Base-by-base conservation (phyloP, 73 alveolate genomes). In the Paramecium biaurelia region DNA sequence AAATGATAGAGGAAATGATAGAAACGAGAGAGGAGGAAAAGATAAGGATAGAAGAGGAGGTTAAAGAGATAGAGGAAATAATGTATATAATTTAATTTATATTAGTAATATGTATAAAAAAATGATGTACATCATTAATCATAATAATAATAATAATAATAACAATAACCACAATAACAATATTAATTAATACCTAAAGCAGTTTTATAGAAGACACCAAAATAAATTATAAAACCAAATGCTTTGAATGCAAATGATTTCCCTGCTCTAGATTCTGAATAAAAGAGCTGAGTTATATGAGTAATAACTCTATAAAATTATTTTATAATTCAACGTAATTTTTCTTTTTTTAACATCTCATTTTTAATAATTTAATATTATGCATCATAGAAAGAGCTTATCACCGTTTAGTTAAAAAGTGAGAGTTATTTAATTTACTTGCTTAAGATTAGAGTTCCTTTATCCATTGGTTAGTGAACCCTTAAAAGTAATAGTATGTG, bases 1-100 rank as follows among this genome's bases (percentile, higher is more conserved):
- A 9, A 53, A 53, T 53, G 68, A 53, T 18, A 53, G 68, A 53
- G 68, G 68, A 53, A 53, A 53, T 4, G 68, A 53, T 1, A 53
- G 45, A 30, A 30, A 63, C 26, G 49, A 63, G 1, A 63, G 45
- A 30, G 49, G 45, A 15, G 32, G 58, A 35, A 37, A 42, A 72
- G 35, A 72, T 72, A 72, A 37, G 5, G 58, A 38, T 35, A 12
- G 86, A 72, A 72, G 86, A 72, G 86, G 86, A 28, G 86, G 86
- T 38, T 12, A 72, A 28, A 34, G 86, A 72, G 58, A 72, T 35
- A 35, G 58, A 35, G 38, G 32, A 34, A 37, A 72, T 34, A 72
- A 72, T 72, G 86, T 72, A 72, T 15, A 6, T 72, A 0, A 30
- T 72, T 38, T 30, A 3, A 15, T 72, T 37, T 4, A 72, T 63